Evolutionary conservation across 2,329 filamentous ascomycete genomes (phyloP), one percentile per base, ranked within the genome.

Genomic region (Colletotrichum somersetense): DNA sequence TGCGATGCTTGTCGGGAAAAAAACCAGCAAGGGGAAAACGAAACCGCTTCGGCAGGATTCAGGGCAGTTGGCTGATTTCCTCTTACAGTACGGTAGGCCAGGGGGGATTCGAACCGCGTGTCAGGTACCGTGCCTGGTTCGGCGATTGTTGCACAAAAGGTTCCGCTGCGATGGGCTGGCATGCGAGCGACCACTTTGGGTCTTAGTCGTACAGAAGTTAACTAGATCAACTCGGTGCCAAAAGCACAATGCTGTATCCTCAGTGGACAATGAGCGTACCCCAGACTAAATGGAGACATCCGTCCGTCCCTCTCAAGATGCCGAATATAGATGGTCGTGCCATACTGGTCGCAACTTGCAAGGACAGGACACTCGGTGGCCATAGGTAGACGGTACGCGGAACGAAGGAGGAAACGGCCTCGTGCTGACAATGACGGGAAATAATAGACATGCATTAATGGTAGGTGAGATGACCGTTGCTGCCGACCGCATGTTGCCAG

Each of bases 361-460:
- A 66, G 44, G 44, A 61, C 20, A 4, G 30, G 30, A 30, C 2
- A 30, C 30, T 30, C 30, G 30, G 30, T 56, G 23, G 33, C n/a
- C 56, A 30, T 46, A 30, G 30, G 30, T 30, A 5, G 55, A 72
- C 53, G 40, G 35, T 35, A 68, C 14, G 8, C 26, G 20, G 14
- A 57, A 6, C 23, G 62, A 67, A 64, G 20, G 66, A 57, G 63
- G 62, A 30, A 35, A 59, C 6, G 30, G 14, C 26, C 50, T 69
- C 35, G 59, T 58, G 69, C 69, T 72, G 66, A 72, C 59, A 56
- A 18, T 46, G 69, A 59, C 53, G 55, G 58, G 40, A 72, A 72
- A 72, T 66, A 61, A 69, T 64, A 72, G 53, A 20, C 58, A 64
- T 56, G 66, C 50, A n/a, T 72, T 46, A 53, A 68, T 52, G 65